phyloP scores from a whole-genome alignment of 2,329 filamentous ascomycete genomes.

The Colletotrichum shisoi region DNA sequence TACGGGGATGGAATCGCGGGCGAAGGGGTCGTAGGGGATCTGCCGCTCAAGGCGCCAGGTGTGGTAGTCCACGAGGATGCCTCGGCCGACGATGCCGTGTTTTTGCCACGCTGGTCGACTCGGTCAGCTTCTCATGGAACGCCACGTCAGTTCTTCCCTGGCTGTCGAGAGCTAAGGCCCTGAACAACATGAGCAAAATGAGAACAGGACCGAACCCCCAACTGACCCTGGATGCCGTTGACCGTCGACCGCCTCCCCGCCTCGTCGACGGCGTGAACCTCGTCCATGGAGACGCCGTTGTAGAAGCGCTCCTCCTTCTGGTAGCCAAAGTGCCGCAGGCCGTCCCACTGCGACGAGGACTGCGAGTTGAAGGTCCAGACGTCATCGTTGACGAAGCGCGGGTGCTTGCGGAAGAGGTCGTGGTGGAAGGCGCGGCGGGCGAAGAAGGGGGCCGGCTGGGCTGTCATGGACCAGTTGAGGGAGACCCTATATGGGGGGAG shows the following conservation, averaged over 20 bases:
- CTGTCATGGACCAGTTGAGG: constrained; percentile 48
- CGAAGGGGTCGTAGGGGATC: constrained; percentile 38
- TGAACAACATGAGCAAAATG: background rate
- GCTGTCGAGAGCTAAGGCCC: background rate
- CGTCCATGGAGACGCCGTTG: constrained; percentile 44
- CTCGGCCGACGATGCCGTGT: constrained; percentile 58
- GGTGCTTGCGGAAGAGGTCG: constrained; percentile 44
- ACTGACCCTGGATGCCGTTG: constrained; percentile 38
- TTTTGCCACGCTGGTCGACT: constrained; percentile 37
- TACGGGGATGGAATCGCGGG: constrained; percentile 36
- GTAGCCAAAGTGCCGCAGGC: constrained; percentile 51
- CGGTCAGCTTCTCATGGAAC: background rate
- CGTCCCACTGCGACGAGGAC: constrained; percentile 53
- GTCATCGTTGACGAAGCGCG: constrained; percentile 48
- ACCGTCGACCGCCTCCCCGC: constrained; percentile 42
- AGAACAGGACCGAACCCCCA: background rate
- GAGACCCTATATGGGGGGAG: constrained; percentile 42
- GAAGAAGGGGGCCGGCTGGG: constrained; percentile 49
- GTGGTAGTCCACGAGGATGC: constrained; percentile 62
- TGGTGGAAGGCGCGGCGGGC: constrained; percentile 46
- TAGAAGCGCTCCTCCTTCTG: constrained; percentile 50
- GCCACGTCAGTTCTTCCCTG: background rate
- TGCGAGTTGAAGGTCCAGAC: constrained; percentile 49
- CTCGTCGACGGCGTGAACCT: constrained; percentile 59
- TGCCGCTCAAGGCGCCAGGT: constrained; percentile 53